Base-by-base conservation (phyloP, 1,284 basidiomycete species). In the Ganoderma lingzhi region DNA sequence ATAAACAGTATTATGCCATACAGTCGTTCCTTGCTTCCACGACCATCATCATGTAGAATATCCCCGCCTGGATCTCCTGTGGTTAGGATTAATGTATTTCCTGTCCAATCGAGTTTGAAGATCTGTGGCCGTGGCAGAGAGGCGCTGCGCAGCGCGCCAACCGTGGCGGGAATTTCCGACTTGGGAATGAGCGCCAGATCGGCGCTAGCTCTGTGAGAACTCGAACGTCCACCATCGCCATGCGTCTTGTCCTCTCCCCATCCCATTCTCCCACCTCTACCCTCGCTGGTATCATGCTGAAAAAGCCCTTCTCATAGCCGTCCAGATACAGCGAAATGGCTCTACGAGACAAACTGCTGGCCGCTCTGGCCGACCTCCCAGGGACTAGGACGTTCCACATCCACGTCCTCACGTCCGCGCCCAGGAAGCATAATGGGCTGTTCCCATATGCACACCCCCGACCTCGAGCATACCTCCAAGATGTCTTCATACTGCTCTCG, bases 371-470 rank as follows among this genome's bases (percentile, higher is more conserved):
- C 14, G 76, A 74, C 23, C 79, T 93, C 15, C 90, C 91, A 3
- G 93, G 90, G 2, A 86, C 87, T 19, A 90, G 93, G 64, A 83
- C 85, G 59, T 90, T 96, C 74, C 89, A 92, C 72, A 70, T 97
- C 56, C 91, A 94, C 72, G 89, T 92, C 70, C 87, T 97, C 66
- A 83, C 90, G 41, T 92, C 94, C 5, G 81, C 89, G 0, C 91
- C 94, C 3, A 88, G 90, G 66, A 92, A 90, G 77, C 86, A 90
- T 73, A 85, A 86, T 1, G 84, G 86, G 0, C 81, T 97, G 30
- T 98, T 90, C 77, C 94, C 92, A 0, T 95, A 94, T 77, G 89
- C 93, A 0, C 80, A 81, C 1, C 88, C 92, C 8, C 85, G 87
- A 42, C 87, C 91, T 65, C 84, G 85, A 79, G 82, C 89, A 60